Evolutionary conservation across 2,329 filamentous ascomycete species (phyloP).

Genomic region (Phialemonium atrogriseum): DNA sequence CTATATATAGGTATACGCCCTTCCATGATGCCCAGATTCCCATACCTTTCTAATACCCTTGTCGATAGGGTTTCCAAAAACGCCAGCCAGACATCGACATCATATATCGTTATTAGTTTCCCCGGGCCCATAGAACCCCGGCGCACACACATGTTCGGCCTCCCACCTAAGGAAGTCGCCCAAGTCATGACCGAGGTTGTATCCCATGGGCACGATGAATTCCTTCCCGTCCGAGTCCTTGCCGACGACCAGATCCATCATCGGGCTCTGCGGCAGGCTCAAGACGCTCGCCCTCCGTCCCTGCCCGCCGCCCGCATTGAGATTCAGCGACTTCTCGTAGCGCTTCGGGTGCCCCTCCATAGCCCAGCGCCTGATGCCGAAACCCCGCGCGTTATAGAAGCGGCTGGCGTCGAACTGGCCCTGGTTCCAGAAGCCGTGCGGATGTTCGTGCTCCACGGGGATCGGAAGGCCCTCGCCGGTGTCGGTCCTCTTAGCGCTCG

Average conservation of each 20-base stretch:
- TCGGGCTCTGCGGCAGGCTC: slow-evolving; percentile 43
- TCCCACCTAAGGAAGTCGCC: slow-evolving; percentile 53
- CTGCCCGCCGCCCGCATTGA: slow-evolving; percentile 16
- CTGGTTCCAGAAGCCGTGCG: slow-evolving; percentile 19
- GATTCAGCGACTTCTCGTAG: too few relatives aligned
- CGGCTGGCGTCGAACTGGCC: neutral
- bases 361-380: slow-evolving; percentile 26
- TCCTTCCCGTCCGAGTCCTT: slow-evolving; percentile 29
- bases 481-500: slow-evolving; percentile 10
- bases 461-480: slow-evolving; percentile 25
- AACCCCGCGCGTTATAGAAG: slow-evolving; percentile 3
- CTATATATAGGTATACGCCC: too few relatives aligned
- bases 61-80: too few relatives aligned
- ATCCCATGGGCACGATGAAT: slow-evolving; percentile 47
- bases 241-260: slow-evolving; percentile 36
- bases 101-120: too few relatives aligned
- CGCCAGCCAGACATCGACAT: too few relatives aligned
- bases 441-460: slow-evolving; percentile 24
- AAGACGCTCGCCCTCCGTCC: slow-evolving; percentile 21
- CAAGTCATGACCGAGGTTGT: slow-evolving; percentile 50
- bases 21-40: too few relatives aligned
- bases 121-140: neutral
- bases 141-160: slow-evolving; percentile 36
- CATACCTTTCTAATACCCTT: too few relatives aligned
- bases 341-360: slow-evolving; percentile 24